These are phyloP conservation scores for Dryas integrifolia DNA, from an alignment of 331 rosid genomes.

Conservation along the genomic window DNA sequence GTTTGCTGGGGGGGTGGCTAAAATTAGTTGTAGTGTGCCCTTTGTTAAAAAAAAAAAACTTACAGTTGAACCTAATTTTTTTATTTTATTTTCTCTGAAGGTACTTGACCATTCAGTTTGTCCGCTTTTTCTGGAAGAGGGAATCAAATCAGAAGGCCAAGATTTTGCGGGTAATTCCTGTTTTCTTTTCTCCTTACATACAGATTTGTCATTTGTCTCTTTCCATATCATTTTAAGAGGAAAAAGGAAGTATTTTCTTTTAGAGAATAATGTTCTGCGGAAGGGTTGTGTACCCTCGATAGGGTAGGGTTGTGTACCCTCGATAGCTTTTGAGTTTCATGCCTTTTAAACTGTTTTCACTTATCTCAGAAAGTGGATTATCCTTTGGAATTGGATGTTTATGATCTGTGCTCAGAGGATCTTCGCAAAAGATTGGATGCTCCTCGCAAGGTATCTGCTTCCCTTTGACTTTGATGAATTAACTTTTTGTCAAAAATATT, in stretches of 20 bases:
- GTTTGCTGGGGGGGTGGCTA: neutral
- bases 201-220: neutral
- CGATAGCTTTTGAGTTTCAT: neutral
- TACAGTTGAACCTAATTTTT: neutral
- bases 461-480: constrained; percentile 20
- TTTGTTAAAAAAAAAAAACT: neutral
- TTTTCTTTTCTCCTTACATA: constrained; percentile 6
- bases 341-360: constrained; percentile 14
- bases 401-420: constrained; percentile 91
- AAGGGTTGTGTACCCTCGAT: neutral
- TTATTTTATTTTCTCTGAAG: constrained; percentile 33
- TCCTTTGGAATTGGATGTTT: constrained; percentile 89
- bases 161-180: constrained; percentile 77
- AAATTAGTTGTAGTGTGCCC: neutral
- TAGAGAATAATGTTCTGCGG: neutral
- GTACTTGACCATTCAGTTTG: constrained; percentile 94
- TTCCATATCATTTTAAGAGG: constrained; percentile 1
- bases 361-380: constrained; percentile 90
- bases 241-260: neutral
- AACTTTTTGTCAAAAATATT: constrained; percentile 4
- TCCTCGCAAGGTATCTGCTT: constrained; percentile 72
- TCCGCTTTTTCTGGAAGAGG: constrained; percentile 99
- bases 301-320: neutral
- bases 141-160: constrained; percentile 98
- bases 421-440: constrained; percentile 69